Conservation (phyloP, 768 basidiomycete species). For the Xanthoconium stramineum region DNA sequence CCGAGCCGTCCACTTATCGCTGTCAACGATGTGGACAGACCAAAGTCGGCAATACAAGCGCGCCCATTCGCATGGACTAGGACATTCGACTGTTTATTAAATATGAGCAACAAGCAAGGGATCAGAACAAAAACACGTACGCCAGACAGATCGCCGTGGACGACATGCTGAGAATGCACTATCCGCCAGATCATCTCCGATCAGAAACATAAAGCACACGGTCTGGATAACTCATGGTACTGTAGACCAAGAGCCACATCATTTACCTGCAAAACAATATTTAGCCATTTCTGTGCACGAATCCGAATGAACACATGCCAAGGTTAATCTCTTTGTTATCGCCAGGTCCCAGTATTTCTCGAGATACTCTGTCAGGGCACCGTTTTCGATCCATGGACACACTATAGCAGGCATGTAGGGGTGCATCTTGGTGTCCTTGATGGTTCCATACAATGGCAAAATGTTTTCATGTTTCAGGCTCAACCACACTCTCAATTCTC, state of each 20-base stretch:
- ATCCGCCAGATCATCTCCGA: neutral
- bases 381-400: neutral
- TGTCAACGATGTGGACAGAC: neutral
- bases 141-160: neutral
- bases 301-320: neutral
- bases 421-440: neutral
- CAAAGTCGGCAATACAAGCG: constrained; percentile 7
- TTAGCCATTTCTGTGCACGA: neutral
- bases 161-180: neutral
- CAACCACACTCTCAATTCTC: neutral
- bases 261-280: neutral
- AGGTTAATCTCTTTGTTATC: neutral
- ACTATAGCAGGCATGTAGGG: neutral
- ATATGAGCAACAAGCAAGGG: neutral
- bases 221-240: neutral
- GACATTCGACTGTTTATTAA: neutral
- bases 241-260: neutral
- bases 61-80: neutral
- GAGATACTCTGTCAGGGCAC: neutral
- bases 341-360: neutral
- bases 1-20: neutral
- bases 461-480: neutral
- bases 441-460: neutral
- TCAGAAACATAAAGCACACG: neutral
- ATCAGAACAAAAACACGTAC: neutral